Evolutionary conservation across 805 yeast species (phyloP).

Genomic region (Kodamaea kakaduensis): DNA sequence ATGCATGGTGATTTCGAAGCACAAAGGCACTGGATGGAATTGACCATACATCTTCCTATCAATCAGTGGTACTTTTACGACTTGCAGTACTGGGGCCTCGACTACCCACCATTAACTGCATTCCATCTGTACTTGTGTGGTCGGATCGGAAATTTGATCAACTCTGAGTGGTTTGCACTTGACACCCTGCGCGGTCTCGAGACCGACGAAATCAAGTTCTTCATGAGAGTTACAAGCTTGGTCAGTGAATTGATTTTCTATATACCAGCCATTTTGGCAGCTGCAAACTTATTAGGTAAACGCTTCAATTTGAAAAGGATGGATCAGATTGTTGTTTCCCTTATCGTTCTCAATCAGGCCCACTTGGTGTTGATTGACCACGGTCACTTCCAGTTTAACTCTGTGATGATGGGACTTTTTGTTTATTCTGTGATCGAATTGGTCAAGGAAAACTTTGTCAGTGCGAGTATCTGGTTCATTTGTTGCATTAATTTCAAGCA

Average conservation of each 20-base stretch:
- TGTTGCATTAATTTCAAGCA: conserved; percentile 82
- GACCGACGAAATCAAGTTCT: conserved; percentile 61
- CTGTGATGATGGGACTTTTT: conserved; percentile 89
- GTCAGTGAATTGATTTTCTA: conserved; percentile 70
- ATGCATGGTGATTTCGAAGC: conserved; percentile 96
- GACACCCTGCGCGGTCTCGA: conserved; percentile 76
- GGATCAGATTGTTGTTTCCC: conserved; percentile 72
- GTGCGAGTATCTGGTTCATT: conserved; percentile 76
- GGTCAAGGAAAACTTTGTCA: conserved; percentile 54
- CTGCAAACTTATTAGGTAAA: conserved; percentile 68
- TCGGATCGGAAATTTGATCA: conserved; percentile 57
- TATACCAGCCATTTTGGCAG: conserved; percentile 75
- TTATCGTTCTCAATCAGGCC: conserved; percentile 83
- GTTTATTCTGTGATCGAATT: conserved; percentile 64
- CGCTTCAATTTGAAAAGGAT: conserved; percentile 53
- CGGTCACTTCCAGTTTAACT: conserved; percentile 95
- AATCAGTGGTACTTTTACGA: conserved; percentile 86
- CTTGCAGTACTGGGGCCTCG: conserved; percentile 91
- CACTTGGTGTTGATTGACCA: conserved; percentile 82
- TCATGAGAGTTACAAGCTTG: conserved; percentile 78
- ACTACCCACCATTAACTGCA: conserved; percentile 96
- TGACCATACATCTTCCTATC: conserved; percentile 73
- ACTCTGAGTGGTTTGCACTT: conserved; percentile 72
- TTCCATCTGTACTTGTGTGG: conserved; percentile 85
- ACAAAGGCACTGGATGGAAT: conserved; percentile 96